These are phyloP conservation scores for Murraya koenigii DNA, from an alignment of 345 rosid species.

Conservation along the genomic window DNA sequence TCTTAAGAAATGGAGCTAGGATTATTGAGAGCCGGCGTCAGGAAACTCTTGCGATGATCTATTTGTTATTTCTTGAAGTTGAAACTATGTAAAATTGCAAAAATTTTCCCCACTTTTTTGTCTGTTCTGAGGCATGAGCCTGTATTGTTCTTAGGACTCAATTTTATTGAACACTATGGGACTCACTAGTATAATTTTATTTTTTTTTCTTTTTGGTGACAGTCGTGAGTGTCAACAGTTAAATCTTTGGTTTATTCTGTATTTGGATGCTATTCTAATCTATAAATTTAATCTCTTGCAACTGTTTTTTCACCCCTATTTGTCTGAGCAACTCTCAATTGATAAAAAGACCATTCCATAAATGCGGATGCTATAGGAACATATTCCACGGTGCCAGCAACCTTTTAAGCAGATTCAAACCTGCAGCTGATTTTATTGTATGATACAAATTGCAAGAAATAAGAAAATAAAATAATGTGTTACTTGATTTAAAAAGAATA, in stretches of 20 bases:
- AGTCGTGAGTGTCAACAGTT: slow-evolving; percentile 3
- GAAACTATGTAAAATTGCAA: slow-evolving; percentile 37
- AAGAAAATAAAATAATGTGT: no score
- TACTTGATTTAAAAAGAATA: no score
- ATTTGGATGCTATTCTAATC: not conserved
- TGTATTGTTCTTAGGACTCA: slow-evolving; percentile 30
- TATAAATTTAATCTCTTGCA: no score
- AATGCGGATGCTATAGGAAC: no score
- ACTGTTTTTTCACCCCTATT: no score
- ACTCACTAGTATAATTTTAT: slow-evolving; percentile 18
- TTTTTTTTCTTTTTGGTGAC: no score
- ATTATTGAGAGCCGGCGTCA: slow-evolving; percentile 32
- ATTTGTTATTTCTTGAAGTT: slow-evolving; percentile 25
- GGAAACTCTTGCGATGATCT: slow-evolving; percentile 26
- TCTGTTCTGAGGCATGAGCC: slow-evolving; percentile 25
- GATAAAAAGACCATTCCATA: no score
- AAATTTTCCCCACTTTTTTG: slow-evolving; percentile 5
- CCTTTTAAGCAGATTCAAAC: no score
- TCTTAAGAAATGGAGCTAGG: slow-evolving; percentile 41
- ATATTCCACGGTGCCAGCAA: no score
- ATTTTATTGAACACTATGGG: slow-evolving; percentile 25
- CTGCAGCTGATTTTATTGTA: no score
- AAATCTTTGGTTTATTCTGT: not conserved
- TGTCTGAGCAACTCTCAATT: no score
- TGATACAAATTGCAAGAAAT: no score